phyloP scores from a whole-genome alignment of 352 stramenopile species.

The Globisporangium sylvaticum region DNA sequence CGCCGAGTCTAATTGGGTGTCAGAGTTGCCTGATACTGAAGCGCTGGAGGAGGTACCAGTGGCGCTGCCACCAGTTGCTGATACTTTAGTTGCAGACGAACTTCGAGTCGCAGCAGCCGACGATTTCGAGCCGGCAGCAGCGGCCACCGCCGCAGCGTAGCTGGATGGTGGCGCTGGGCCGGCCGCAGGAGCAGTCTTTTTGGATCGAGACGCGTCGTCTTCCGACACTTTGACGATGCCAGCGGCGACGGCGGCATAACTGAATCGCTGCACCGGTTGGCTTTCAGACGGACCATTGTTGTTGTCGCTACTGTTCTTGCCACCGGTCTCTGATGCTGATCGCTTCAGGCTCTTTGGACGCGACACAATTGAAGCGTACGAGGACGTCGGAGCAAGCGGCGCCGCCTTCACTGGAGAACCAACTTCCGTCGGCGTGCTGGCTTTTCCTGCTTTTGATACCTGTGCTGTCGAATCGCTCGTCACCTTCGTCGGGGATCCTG shows the following conservation, averaged over 20 bases:
- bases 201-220: constrained; percentile 10
- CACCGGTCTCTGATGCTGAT: constrained; percentile 20
- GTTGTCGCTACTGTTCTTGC: constrained; percentile 1
- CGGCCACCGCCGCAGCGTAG: constrained; percentile 65
- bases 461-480: not conserved
- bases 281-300: constrained; percentile 3
- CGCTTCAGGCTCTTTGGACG: constrained; percentile 30
- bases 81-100: constrained; percentile 7
- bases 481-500: not conserved
- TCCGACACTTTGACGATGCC: constrained; percentile 46
- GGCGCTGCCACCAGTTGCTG: constrained; percentile 2
- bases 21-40: not conserved
- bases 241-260: constrained; percentile 68
- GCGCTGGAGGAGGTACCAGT: not conserved
- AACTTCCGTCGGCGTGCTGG: constrained; percentile 5
- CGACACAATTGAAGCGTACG: constrained; percentile 58
- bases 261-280: constrained; percentile 37
- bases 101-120: not conserved
- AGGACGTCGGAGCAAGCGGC: constrained; percentile 28
- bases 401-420: constrained; percentile 8
- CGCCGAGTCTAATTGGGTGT: constrained; percentile 38
- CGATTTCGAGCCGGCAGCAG: constrained; percentile 19
- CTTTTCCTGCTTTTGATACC: constrained; percentile 4
- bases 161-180: constrained; percentile 40
- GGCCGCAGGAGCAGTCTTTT: not conserved